These are phyloP conservation scores for Chenopodium quinoa DNA, from an alignment of 148 eudicot species.

Conservation along the genomic window DNA sequence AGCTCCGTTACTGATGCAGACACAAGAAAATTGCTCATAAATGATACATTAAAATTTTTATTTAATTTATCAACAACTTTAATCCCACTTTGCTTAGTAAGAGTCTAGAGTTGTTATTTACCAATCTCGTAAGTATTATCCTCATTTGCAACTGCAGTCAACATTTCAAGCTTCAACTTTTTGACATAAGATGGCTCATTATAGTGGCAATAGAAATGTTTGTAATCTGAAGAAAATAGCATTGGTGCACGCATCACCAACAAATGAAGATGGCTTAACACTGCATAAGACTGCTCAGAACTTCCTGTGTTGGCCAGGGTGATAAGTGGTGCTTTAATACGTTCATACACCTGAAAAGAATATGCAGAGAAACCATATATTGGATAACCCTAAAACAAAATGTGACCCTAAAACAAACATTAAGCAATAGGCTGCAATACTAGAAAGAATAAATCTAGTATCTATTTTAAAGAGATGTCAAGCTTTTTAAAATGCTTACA, in stretches of 20 bases:
- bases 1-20: slow-evolving; percentile 83
- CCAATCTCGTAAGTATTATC: slow-evolving; percentile 96
- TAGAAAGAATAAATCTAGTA: neutral
- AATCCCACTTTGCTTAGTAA: too few relatives aligned
- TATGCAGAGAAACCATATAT: neutral
- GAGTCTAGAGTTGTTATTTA: slow-evolving; percentile 19
- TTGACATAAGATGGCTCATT: slow-evolving; percentile 96
- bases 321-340: slow-evolving; percentile 94
- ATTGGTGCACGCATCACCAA: slow-evolving; percentile 97
- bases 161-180: slow-evolving; percentile 97
- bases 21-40: slow-evolving; percentile 21
- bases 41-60: neutral
- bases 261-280: slow-evolving; percentile 91
- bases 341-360: slow-evolving; percentile 79
- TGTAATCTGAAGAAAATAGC: slow-evolving; percentile 90
- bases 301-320: slow-evolving; percentile 93
- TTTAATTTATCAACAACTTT: neutral
- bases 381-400: neutral
- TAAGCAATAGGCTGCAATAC: neutral
- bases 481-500: neutral
- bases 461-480: neutral
- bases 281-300: slow-evolving; percentile 91
- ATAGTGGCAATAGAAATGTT: slow-evolving; percentile 96
- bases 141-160: slow-evolving; percentile 97
- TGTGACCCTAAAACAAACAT: neutral